Evolutionary conservation across 2,329 filamentous ascomycete species (phyloP), one percentile per base, ranked within the genome.

Genomic region (Penicillium sp.): DNA sequence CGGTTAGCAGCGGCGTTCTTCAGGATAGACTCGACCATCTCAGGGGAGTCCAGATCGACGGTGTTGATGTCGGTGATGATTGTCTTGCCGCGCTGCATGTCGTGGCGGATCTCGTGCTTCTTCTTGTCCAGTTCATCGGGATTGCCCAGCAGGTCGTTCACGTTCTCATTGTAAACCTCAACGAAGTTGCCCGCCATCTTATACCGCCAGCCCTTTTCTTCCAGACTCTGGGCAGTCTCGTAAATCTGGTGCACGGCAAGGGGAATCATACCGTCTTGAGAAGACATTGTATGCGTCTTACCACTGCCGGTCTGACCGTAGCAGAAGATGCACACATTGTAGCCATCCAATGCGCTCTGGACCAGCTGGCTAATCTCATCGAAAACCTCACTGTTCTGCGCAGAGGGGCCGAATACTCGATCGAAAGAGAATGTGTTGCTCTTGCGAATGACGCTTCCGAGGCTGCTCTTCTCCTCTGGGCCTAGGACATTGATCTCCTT

Each of bases 271-370:
- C 93, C 93, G 61, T 96, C 89, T 1, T 77, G 72, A 0, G 86
- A 87, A 8, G 88, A 95, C 93, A 98, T 98, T 3, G 93, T 97
- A 66, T 86, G 88, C 0, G 93, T 98, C 77, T 98, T 98, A 52
- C 93, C 93, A 15, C 91, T 93, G 3, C 93, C 93, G 0, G 93
- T 98, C 70, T 98, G 93, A 38, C 93, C 93, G 66, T 98, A 98
- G 66, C 91, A 96, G 73, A 98, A 95, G 55, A 98, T 97, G 71
- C 92, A 97, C 44, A 98, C 93, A 60, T 97, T 98, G 75, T 95
- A 98, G 1, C 93, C 93, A 64, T 98, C 93, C 33, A 98, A 78
- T 0, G 95, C 93, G 60, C 89, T 95, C 71, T 98, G 93, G 1
- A 98, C 91, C 29, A 98, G 81, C 67, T 98, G 93, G 49, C 89